phyloP scores from a whole-genome alignment of 108 stramenopile species.

The Nitzschia inconspicua region DNA sequence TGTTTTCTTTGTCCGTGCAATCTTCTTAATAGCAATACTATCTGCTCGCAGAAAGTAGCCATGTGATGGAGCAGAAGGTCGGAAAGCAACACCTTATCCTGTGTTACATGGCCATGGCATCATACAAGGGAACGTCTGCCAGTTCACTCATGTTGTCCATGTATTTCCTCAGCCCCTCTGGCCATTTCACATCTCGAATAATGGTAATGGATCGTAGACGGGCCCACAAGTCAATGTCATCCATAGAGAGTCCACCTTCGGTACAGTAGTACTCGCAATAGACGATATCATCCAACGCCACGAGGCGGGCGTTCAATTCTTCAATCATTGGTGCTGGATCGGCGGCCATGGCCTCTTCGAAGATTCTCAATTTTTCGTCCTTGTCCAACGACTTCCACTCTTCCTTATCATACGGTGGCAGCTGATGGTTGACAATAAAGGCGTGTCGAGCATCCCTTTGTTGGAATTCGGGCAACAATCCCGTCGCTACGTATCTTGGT shows the following conservation, averaged over 20 bases:
- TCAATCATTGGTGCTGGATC: constrained; percentile 77
- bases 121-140: constrained; percentile 87
- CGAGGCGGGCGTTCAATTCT: constrained; percentile 81
- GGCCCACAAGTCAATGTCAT: constrained; percentile 91
- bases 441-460: constrained; percentile 87
- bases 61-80: constrained; percentile 74
- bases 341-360: constrained; percentile 79
- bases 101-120: constrained; percentile 80
- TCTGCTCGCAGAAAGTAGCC: constrained; percentile 54
- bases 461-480: constrained; percentile 89
- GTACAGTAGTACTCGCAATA: constrained; percentile 76
- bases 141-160: constrained; percentile 87
- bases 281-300: constrained; percentile 84
- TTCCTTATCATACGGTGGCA: constrained; percentile 87
- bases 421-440: constrained; percentile 86
- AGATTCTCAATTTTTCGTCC: constrained; percentile 72
- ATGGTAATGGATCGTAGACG: constrained; percentile 88
- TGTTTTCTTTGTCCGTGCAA: too few species aligned
- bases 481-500: constrained; percentile 92
- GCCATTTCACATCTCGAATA: constrained; percentile 82
- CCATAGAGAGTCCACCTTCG: constrained; percentile 80
- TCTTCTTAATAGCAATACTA: too few species aligned
- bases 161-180: constrained; percentile 76
- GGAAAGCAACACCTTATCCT: constrained; percentile 23
- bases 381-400: constrained; percentile 84